Conservation (phyloP, 2,329 filamentous ascomycete genomes). For the Claviceps maximensis region DNA sequence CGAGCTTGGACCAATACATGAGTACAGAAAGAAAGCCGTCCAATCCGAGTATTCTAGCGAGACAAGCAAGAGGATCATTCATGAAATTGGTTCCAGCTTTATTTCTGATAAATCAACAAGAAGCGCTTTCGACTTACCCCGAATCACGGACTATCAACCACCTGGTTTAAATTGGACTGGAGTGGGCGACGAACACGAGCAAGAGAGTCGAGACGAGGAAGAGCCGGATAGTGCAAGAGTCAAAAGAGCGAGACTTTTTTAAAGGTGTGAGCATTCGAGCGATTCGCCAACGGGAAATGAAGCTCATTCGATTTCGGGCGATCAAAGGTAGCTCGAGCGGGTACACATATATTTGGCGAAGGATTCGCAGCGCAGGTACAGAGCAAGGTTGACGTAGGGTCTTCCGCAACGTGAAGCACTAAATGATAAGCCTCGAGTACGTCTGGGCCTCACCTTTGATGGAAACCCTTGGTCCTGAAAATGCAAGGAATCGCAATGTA, state of each 20-base stretch:
- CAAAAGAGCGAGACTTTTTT: neutral
- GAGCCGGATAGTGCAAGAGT: neutral
- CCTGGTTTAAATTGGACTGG: neutral
- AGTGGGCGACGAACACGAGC: neutral
- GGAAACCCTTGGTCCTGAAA: neutral
- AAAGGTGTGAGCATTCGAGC: neutral
- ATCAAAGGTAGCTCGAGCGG: neutral
- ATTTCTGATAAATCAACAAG: slow-evolving; percentile 5
- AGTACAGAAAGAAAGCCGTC: slow-evolving; percentile 10
- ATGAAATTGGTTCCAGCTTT: slow-evolving; percentile 16
- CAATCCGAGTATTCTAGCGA: neutral
- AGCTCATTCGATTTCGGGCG: neutral
- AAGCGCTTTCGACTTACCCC: slow-evolving; percentile 2
- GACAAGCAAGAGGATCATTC: slow-evolving; percentile 11
- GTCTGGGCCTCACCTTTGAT: neutral
- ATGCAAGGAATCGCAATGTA: neutral
- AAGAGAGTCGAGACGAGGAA: neutral
- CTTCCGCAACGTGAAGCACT: neutral
- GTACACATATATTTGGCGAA: neutral
- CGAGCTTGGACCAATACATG: slow-evolving; percentile 13
- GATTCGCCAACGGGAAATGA: neutral
- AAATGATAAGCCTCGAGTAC: neutral
- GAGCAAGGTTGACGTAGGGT: neutral
- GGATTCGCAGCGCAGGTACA: neutral
- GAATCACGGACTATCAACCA: slow-evolving; percentile 3